Evolutionary conservation across 768 basidiomycete species (phyloP), one percentile per base, ranked within the genome.

Genomic region (Paxillus rubicundulus): DNA sequence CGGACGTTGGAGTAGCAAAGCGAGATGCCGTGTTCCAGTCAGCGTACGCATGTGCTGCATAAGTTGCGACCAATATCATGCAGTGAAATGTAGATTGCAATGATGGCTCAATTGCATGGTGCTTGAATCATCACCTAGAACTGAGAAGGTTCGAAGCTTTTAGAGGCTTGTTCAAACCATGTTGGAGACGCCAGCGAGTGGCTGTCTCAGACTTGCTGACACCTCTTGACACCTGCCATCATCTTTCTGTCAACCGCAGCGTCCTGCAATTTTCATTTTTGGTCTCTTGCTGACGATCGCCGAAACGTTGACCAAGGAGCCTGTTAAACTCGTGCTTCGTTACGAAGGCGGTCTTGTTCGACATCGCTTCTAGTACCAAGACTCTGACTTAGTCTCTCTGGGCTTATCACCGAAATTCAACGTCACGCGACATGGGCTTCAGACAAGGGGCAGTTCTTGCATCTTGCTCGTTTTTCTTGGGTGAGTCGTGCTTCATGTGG

Each of bases 381-480:
- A 9, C n/a, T 37, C 5, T n/a, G 6, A 10, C n/a, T 24, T 24
- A 24, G 24, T 6, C 24, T 24, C 24, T 24, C 24, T 24, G 3
- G 3, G 17, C 17, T 38, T 38, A 38, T 13, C 37, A 38, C n/a
- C 6, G 37, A 38, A 38, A 6, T 38, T 38, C 37, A 38, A 9
- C 37, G 8, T 38, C 37, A 38, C 37, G 14, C 17, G 9, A 39
- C 16, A 95, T 96, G 92, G 88, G 89, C 42, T 98, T 96, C 79
- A 80, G 81, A 66, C 86, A 92, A 67, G 92, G 90, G 38, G 87
- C 90, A n/a, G 83, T 96, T 24, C 80, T 96, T 39, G 84, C 86
- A 37, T 86, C 92, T 28, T 84, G 87, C 49, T 92, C 88, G 53
- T 98, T 98, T 75, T 89, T 96, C 62, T 78, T 98, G 38, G 94